Evolutionary conservation across 257 asterid species (phyloP), one percentile per base, ranked within the genome.

Genomic region (Petrea volubilis): DNA sequence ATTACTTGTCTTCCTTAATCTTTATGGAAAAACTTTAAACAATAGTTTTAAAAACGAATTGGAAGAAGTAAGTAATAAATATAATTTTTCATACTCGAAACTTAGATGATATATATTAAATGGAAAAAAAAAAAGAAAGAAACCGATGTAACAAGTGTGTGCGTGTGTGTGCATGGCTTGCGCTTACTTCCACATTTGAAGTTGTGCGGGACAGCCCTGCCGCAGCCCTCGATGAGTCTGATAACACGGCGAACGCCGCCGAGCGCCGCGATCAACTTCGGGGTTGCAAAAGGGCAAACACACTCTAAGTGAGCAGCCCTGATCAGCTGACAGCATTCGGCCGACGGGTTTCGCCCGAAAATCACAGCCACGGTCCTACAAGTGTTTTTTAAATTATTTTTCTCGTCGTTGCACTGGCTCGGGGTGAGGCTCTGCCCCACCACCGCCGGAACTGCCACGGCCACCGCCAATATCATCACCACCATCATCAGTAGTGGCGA

Each of bases 111-210:
- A 31, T 31, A 31, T 31, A 31, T 3, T 31, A 5, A 38, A 38
- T 38, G 11, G 5, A 5, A 5, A 38, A 38, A 38, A 38, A 5
- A 38, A 38, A 2, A 9, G 5, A 5, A 5, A 38, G 7, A 38
- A 38, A 38, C 11, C 11, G 7, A 38, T 38, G 7, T 9, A 9
- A 9, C 11, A 5, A 38, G 11, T 9, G 38, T 2, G 3, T 2
- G 38, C 38, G 38, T 31, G 3, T 31, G 15, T 40, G 13, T 40
- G 13, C 9, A 40, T 2, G 5, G 38, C 40, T 46, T 28, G 61
- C 0, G 33, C 75, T 70, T 10, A 70, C 75, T 70, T 58, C 75
- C 75, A 46, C 75, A 70, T 60, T 58, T 70, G 17, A 57, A 70
- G 53, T 58, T 41, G 4, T 12, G 33, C 2, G 74, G 74, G 14